Conservation (phyloP, 1,139 yeast species). For the Saccharomycopsis phalli region DNA sequence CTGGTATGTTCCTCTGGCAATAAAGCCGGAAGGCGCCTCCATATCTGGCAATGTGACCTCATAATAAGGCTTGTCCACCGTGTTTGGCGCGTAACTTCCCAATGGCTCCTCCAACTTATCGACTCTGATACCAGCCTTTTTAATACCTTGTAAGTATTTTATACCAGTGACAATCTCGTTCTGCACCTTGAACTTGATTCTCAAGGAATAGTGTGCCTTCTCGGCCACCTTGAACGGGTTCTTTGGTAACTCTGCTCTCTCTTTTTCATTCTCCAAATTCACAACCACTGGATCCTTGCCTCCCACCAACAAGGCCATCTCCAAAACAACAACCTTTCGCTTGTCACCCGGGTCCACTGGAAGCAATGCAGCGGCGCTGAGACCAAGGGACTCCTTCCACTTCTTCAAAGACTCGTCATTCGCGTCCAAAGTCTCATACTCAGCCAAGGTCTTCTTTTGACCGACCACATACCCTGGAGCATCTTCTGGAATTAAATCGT, state of each 20-base stretch:
- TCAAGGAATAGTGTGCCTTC: constrained; percentile 63
- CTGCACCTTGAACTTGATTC: constrained; percentile 74
- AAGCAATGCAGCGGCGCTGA: constrained; percentile 45
- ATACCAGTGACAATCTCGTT: constrained; percentile 89
- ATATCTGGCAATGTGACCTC: constrained; percentile 73
- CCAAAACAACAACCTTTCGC: constrained; percentile 70
- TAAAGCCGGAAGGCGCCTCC: constrained; percentile 85
- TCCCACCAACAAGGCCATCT: constrained; percentile 62
- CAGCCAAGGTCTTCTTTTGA: constrained; percentile 79
- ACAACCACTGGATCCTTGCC: constrained; percentile 56
- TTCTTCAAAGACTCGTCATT: constrained; percentile 85
- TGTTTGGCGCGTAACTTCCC: constrained; percentile 87
- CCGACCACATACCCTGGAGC: constrained; percentile 68
- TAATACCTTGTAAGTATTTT: constrained; percentile 75
- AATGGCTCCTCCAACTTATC: constrained; percentile 82
- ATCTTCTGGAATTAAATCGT: constrained; percentile 56
- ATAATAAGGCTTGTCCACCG: constrained; percentile 73
- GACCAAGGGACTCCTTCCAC: constrained; percentile 89
- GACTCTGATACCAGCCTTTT: constrained; percentile 80
- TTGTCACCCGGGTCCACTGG: constrained; percentile 65
- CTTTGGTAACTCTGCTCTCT: constrained; percentile 31
- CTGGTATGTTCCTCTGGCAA: constrained; percentile 80
- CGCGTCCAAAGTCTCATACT: constrained; percentile 76
- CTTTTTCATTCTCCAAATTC: constrained; percentile 48
- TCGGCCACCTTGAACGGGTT: constrained; percentile 72